A percentile compares a stretch with the other conserved stretches of the same genome.
Conservation (phyloP, 306 rosid species). For the Castanea mollissima region DNA sequence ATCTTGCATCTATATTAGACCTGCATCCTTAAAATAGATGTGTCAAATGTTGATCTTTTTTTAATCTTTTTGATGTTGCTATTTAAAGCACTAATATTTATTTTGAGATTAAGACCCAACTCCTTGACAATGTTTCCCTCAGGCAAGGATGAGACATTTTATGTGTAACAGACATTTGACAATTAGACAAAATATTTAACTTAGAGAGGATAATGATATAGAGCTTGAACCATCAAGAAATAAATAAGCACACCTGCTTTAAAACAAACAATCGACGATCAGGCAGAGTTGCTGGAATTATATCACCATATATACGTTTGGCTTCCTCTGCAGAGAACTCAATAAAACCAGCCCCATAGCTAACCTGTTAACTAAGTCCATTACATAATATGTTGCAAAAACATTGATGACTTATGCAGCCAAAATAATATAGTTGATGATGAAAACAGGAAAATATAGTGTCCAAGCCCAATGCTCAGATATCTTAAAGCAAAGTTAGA, state of each 20-base stretch:
- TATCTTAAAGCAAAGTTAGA: slow-evolving; percentile 20
- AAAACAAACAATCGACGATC: slow-evolving; percentile 86
- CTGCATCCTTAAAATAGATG: neutral
- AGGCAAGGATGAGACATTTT: neutral
- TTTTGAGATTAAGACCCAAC: neutral
- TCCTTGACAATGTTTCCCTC: neutral
- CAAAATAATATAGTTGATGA: slow-evolving; percentile 4
- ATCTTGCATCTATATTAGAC: neutral
- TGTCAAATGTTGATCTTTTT: neutral
- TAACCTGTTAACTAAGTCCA: slow-evolving; percentile 43
- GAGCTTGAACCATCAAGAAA: slow-evolving; percentile 23
- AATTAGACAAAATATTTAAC: neutral
- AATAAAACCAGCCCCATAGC: slow-evolving; percentile 80
- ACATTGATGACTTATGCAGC: slow-evolving; percentile 8
- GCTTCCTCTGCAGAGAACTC: slow-evolving; percentile 95
- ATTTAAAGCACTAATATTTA: neutral
- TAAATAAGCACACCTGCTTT: slow-evolving; percentile 64
- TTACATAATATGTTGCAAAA: slow-evolving; percentile 17
- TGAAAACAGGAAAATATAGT: slow-evolving; percentile 7
- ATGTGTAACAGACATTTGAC: neutral
- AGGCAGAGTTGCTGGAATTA: slow-evolving; percentile 77
- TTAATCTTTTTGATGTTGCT: neutral
- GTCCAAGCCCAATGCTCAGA: slow-evolving; percentile 2
- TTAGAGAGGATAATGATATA: neutral
- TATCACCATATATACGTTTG: slow-evolving; percentile 90